phyloP scores from a whole-genome alignment of 2,329 filamentous ascomycete genomes.

The Pseudopithomyces chartarum region DNA sequence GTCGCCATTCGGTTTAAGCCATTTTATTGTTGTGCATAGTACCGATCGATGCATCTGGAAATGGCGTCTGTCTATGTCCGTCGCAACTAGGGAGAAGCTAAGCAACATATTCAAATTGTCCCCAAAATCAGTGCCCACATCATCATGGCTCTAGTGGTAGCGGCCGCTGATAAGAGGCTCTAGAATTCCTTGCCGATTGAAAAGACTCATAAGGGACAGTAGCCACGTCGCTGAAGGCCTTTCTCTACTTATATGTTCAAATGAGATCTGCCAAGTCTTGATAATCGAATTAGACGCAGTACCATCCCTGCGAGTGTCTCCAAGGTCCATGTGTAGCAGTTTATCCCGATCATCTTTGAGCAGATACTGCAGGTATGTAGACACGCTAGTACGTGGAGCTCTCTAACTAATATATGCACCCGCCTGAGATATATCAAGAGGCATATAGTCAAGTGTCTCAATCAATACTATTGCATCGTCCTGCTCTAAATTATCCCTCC shows the following conservation, averaged over 20 bases:
- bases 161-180: too few relatives aligned
- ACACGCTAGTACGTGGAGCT: constrained; percentile 32
- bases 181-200: constrained; percentile 22
- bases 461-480: neutral
- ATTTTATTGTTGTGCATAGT: constrained; percentile 21
- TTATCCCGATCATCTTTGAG: constrained; percentile 7
- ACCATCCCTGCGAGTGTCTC: constrained; percentile 13
- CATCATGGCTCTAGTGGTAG: constrained; percentile 13
- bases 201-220: constrained; percentile 45
- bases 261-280: constrained; percentile 42
- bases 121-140: neutral
- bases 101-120: constrained; percentile 18
- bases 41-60: constrained; percentile 26
- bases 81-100: constrained; percentile 18
- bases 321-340: constrained; percentile 9
- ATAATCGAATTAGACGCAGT: constrained; percentile 30
- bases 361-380: constrained; percentile 27
- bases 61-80: constrained; percentile 9
- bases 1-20: constrained; percentile 22
- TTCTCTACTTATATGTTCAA: constrained; percentile 40
- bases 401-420: constrained; percentile 31
- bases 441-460: constrained; percentile 14
- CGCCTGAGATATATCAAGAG: constrained; percentile 28
- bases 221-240: constrained; percentile 45
- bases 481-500: neutral